A percentile compares a stretch with the other conserved stretches of the same genome.
phyloP scores from a whole-genome alignment of 23 red algal genomes.

The Gracilariopsis chorda region DNA sequence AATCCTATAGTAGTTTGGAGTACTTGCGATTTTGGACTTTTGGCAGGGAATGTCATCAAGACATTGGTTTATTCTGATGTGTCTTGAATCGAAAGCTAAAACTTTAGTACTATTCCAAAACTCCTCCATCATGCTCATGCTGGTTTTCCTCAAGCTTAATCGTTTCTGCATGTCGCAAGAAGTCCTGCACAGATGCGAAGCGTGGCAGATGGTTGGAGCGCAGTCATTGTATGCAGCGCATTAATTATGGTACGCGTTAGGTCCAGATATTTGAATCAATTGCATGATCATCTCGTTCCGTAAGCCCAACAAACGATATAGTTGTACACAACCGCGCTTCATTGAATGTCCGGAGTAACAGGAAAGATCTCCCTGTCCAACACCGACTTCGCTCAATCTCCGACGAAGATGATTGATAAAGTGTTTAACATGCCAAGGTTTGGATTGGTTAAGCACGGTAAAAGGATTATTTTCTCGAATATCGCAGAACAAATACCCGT shows the following conservation, averaged over 20 bases:
- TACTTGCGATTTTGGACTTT: too few species aligned
- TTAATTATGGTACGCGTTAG: conserved; percentile 24
- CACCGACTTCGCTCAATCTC: neutral
- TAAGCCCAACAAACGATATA: conserved; percentile 14
- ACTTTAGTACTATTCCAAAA: too few species aligned
- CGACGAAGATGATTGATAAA: neutral
- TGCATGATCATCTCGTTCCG: conserved; percentile 16
- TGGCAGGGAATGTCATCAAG: too few species aligned
- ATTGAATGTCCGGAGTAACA: conserved; percentile 32
- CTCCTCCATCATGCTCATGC: neutral
- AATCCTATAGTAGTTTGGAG: too few species aligned
- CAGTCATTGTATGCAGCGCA: conserved; percentile 50
- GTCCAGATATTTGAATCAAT: conserved; percentile 16
- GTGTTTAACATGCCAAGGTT: neutral
- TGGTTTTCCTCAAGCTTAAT: neutral
- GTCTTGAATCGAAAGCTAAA: too few species aligned
- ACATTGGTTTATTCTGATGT: too few species aligned
- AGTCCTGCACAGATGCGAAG: neutral
- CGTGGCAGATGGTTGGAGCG: neutral
- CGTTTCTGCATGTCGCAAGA: conserved; percentile 29
- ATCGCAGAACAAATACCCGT: conserved; percentile 7
- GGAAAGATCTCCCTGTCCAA: neutral
- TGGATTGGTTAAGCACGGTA: neutral
- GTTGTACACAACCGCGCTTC: conserved; percentile 40
- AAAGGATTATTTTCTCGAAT: neutral